phyloP scores from a whole-genome alignment of 345 rosid species.

The Citrus glauca region DNA sequence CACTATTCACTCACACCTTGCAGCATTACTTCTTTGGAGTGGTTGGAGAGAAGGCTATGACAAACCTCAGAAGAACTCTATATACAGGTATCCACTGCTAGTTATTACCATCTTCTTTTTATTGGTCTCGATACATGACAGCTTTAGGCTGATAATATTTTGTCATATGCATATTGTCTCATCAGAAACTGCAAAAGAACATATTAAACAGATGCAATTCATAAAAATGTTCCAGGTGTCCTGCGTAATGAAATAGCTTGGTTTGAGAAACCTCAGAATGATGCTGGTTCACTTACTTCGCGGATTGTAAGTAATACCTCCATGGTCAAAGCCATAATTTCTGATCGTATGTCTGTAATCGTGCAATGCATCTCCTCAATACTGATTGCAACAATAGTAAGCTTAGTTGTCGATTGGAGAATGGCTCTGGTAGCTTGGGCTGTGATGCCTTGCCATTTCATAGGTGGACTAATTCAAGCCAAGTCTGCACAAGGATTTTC shows the following conservation, averaged over 20 bases:
- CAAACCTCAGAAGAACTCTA: conserved; percentile 47
- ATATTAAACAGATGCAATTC: background rate
- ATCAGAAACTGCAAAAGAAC: background rate
- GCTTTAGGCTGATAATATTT: background rate
- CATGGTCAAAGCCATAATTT: conserved; percentile 55
- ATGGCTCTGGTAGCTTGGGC: conserved; percentile 76
- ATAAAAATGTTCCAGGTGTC: conserved; percentile 32
- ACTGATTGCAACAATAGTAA: conserved; percentile 56
- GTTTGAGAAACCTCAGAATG: conserved; percentile 62
- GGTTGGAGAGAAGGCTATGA: conserved; percentile 66
- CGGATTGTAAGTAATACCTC: conserved; percentile 50
- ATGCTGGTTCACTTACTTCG: conserved; percentile 44
- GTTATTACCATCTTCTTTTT: background rate
- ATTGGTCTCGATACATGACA: background rate
- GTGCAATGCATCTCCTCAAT: conserved; percentile 66
- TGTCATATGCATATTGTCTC: too few relatives aligned
- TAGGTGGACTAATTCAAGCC: conserved; percentile 68
- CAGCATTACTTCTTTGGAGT: conserved; percentile 69
- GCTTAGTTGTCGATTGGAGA: conserved; percentile 50
- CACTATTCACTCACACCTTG: conserved; percentile 48
- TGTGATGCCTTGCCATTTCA: conserved; percentile 81
- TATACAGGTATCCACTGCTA: conserved; percentile 40
- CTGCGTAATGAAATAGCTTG: conserved; percentile 53
- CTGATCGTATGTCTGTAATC: conserved; percentile 67
- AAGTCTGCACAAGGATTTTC: conserved; percentile 65